Evolutionary conservation across 805 yeast species (phyloP).

Genomic region (Starmerella stigmatis): DNA sequence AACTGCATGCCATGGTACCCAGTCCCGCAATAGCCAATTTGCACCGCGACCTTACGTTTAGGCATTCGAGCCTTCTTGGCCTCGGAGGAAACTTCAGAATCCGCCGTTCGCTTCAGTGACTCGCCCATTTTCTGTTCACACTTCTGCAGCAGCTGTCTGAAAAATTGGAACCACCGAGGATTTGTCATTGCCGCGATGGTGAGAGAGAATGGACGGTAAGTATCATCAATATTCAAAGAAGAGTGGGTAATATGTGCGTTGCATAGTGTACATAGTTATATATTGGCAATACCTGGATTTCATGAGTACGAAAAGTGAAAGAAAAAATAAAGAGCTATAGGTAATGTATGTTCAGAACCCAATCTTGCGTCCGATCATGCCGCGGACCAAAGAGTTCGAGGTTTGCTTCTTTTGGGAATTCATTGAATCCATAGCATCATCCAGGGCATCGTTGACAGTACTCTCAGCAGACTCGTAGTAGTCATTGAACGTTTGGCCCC

Average conservation of each 20-base stretch:
- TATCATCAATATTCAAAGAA: no score
- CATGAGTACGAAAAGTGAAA: no score
- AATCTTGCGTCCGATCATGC: conserved; percentile 22
- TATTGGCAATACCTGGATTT: no score
- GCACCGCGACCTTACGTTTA: conserved; percentile 77
- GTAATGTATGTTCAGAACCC: conserved; percentile 22
- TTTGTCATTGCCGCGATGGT: conserved; percentile 6
- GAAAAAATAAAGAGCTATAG: no score
- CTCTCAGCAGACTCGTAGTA: conserved; percentile 26
- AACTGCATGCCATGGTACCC: conserved; percentile 96
- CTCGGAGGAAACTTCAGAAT: conserved; percentile 4
- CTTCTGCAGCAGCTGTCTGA: conserved; percentile 5
- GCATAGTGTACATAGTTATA: no score
- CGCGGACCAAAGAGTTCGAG: conserved; percentile 19
- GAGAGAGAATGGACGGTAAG: no score
- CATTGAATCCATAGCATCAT: conserved; percentile 30
- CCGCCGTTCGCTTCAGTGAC: conserved; percentile 13
- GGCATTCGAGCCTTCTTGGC: conserved; percentile 32
- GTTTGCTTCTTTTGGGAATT: conserved; percentile 19
- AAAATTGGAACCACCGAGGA: conserved; percentile 6
- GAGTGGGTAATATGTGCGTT: no score
- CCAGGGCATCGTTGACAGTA: conserved; percentile 47
- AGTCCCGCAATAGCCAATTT: conserved; percentile 91
- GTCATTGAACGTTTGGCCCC: conserved; percentile 26
- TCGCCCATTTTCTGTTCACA: conserved; percentile 6